These are phyloP conservation scores for Taphrina flavorubra DNA, from an alignment of 1,139 yeast species.

Conservation along the genomic window DNA sequence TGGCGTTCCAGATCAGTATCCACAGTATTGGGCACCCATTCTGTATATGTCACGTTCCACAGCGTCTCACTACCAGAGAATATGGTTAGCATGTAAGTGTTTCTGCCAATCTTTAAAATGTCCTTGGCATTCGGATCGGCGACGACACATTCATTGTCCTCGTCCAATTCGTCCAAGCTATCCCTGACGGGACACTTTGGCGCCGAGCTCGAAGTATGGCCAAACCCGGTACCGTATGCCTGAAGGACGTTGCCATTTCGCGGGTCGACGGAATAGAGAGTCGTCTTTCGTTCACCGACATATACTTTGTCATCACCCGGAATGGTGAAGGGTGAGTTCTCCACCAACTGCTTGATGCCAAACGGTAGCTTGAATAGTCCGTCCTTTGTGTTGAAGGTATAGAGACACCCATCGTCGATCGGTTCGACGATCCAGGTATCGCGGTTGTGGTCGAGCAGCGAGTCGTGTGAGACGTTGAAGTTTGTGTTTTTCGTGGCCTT, in stretches of 20 bases:
- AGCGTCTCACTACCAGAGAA: slow-evolving; percentile 69
- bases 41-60: slow-evolving; percentile 87
- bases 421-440: slow-evolving; percentile 90
- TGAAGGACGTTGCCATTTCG: slow-evolving; percentile 77
- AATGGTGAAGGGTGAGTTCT: slow-evolving; percentile 76
- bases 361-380: slow-evolving; percentile 86
- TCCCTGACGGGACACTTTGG: slow-evolving; percentile 42
- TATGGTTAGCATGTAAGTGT: slow-evolving; percentile 63
- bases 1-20: slow-evolving; percentile 68
- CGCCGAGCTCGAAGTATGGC: slow-evolving; percentile 34
- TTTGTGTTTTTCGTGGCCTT: slow-evolving; percentile 6
- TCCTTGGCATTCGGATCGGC: slow-evolving; percentile 30
- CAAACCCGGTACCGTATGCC: slow-evolving; percentile 62
- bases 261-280: slow-evolving; percentile 75
- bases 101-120: slow-evolving; percentile 44
- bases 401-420: slow-evolving; percentile 80
- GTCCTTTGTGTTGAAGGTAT: slow-evolving; percentile 74
- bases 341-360: slow-evolving; percentile 75
- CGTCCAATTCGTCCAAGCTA: slow-evolving; percentile 44
- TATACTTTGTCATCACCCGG: slow-evolving; percentile 86
- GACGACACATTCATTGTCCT: slow-evolving; percentile 46
- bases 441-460: slow-evolving; percentile 41
- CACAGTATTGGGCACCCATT: slow-evolving; percentile 92
- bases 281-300: slow-evolving; percentile 81
- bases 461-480: slow-evolving; percentile 1